phyloP scores from a whole-genome alignment of 371 early-diverging fungal species.

The Apophysomyces trapeziformis region DNA sequence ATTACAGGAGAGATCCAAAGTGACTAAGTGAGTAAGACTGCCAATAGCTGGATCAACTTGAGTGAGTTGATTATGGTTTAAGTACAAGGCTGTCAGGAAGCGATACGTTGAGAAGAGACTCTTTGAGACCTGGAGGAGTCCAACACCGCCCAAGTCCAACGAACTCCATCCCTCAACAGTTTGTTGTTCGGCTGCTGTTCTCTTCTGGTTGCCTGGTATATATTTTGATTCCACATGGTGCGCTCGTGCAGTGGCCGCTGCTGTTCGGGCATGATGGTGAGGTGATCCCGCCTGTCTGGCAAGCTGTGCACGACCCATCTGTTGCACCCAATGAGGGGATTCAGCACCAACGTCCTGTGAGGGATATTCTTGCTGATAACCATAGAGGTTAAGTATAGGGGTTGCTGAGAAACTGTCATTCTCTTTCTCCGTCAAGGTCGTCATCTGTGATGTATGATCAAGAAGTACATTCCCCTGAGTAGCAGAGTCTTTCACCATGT shows the following conservation, averaged over 20 bases:
- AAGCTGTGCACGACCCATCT: slow-evolving; percentile 57
- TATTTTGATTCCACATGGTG: slow-evolving; percentile 16
- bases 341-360: slow-evolving; percentile 17
- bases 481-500: not conserved
- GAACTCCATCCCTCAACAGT: slow-evolving; percentile 62
- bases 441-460: not conserved
- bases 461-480: not conserved
- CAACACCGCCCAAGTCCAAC: slow-evolving; percentile 86
- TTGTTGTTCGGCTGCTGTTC: not conserved
- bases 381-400: not conserved
- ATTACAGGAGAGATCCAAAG: slow-evolving; percentile 85
- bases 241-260: slow-evolving; percentile 47
- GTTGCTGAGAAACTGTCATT: not conserved
- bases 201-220: not conserved
- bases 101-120: slow-evolving; percentile 68
- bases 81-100: slow-evolving; percentile 84
- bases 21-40: slow-evolving; percentile 59
- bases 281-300: slow-evolving; percentile 71
- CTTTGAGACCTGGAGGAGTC: slow-evolving; percentile 67
- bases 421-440: not conserved
- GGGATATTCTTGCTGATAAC: slow-evolving; percentile 14
- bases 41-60: slow-evolving; percentile 70
- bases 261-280: slow-evolving; percentile 78
- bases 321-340: slow-evolving; percentile 60
- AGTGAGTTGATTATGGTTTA: slow-evolving; percentile 85